These are phyloP conservation scores for Penicillium polonicum DNA, from an alignment of 2,329 filamentous ascomycete species.

Conservation along the genomic window DNA sequence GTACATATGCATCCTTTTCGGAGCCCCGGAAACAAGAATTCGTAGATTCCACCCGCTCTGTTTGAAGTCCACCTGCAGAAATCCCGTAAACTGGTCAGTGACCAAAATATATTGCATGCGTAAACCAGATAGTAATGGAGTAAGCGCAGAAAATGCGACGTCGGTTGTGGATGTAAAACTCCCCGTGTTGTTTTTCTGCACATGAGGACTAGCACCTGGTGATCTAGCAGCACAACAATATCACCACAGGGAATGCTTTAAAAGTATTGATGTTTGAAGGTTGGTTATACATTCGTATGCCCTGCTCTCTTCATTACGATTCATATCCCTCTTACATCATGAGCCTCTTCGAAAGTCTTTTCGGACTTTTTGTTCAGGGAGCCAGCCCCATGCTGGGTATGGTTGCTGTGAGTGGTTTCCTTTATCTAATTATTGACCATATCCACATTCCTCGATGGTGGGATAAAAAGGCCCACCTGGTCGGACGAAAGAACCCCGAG, in stretches of 20 bases:
- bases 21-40: neutral
- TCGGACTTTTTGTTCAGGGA: neutral
- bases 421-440: neutral
- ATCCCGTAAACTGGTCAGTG: neutral
- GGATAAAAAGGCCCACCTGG: neutral
- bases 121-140: neutral
- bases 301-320: neutral
- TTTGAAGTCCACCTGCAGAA: neutral
- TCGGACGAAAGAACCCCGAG: neutral
- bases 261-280: neutral
- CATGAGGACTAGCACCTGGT: neutral
- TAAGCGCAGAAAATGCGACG: neutral
- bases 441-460: neutral
- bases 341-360: neutral
- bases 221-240: neutral
- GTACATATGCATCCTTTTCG: neutral
- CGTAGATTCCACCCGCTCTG: neutral
- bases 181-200: neutral
- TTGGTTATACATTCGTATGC: neutral
- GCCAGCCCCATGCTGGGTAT: neutral
- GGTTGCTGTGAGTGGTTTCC: neutral
- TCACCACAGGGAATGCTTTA: neutral
- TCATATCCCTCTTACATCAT: neutral
- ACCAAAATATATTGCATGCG: neutral
- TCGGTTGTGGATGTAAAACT: neutral